Conservation (phyloP, 2,329 filamentous ascomycete genomes). For the Alternaria sp. region DNA sequence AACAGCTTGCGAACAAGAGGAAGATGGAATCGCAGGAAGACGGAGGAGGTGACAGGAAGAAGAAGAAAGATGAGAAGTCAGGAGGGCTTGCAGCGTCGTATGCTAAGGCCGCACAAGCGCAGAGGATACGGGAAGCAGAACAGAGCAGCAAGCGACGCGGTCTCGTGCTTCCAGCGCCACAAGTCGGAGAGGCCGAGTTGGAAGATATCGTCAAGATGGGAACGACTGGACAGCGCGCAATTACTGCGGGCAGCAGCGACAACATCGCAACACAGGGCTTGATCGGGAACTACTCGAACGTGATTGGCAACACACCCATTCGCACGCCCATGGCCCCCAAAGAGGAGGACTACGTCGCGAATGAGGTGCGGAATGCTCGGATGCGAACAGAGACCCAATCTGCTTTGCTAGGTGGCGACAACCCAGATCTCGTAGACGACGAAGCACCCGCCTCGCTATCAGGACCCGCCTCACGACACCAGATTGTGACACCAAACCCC, state of each 20-base stretch:
- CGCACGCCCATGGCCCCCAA: conserved; percentile 89
- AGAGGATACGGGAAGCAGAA: conserved; percentile 93
- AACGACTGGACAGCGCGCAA: conserved; percentile 87
- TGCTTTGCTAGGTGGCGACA: conserved; percentile 90
- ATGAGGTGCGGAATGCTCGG: conserved; percentile 93
- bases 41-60: conserved; percentile 76
- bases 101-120: conserved; percentile 90
- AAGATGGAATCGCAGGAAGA: conserved; percentile 91
- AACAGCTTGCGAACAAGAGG: conserved; percentile 88
- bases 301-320: conserved; percentile 84
- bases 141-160: conserved; percentile 91
- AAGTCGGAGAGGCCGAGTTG: conserved; percentile 89
- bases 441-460: conserved; percentile 85
- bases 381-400: conserved; percentile 94
- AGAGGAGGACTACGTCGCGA: conserved; percentile 93
- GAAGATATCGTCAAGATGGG: conserved; percentile 99
- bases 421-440: conserved; percentile 85
- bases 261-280: conserved; percentile 85
- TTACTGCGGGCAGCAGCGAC: conserved; percentile 77
- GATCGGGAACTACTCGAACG: conserved; percentile 82
- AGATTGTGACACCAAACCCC: conserved; percentile 90
- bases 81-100: conserved; percentile 83
- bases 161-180: conserved; percentile 83
- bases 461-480: conserved; percentile 79
- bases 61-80: conserved; percentile 82